phyloP scores from a whole-genome alignment of 1,139 yeast genomes.

The Suhomyces bribrorum region DNA sequence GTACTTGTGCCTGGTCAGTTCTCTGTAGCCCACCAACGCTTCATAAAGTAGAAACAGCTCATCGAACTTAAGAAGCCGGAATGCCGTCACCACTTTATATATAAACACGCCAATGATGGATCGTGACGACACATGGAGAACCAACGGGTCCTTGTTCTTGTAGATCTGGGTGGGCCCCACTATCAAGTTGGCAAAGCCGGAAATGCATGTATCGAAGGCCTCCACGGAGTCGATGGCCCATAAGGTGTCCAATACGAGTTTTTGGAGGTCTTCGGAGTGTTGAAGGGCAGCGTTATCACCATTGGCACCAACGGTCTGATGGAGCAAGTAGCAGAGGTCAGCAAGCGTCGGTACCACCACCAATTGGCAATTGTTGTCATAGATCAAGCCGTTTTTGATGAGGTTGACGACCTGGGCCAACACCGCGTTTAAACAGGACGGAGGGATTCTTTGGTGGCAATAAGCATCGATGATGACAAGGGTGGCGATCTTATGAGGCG shows the following conservation, averaged over 20 bases:
- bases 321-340: constrained; percentile 24
- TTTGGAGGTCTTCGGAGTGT: constrained; percentile 14
- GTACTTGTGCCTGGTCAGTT: constrained; percentile 28
- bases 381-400: constrained; percentile 29
- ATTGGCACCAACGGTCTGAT: constrained; percentile 1
- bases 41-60: constrained; percentile 55
- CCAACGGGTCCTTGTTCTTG: not conserved
- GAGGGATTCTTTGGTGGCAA: constrained; percentile 20
- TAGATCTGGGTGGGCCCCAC: constrained; percentile 14
- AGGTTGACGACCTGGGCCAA: constrained; percentile 23
- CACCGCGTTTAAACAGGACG: constrained; percentile 13
- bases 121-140: constrained; percentile 28
- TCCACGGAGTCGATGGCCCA: constrained; percentile 43
- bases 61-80: constrained; percentile 58
- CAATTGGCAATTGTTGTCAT: constrained; percentile 23
- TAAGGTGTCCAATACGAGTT: constrained; percentile 18
- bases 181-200: constrained; percentile 8
- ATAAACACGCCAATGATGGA: constrained; percentile 42
- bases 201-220: constrained; percentile 29
- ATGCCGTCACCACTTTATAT: constrained; percentile 45
- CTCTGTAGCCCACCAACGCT: constrained; percentile 54
- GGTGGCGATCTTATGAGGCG: constrained; percentile 38
- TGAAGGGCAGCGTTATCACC: not conserved
- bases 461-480: constrained; percentile 27
- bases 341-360: constrained; percentile 30